phyloP scores from a whole-genome alignment of 2,329 filamentous ascomycete genomes.

The Fusarium sp. region DNA sequence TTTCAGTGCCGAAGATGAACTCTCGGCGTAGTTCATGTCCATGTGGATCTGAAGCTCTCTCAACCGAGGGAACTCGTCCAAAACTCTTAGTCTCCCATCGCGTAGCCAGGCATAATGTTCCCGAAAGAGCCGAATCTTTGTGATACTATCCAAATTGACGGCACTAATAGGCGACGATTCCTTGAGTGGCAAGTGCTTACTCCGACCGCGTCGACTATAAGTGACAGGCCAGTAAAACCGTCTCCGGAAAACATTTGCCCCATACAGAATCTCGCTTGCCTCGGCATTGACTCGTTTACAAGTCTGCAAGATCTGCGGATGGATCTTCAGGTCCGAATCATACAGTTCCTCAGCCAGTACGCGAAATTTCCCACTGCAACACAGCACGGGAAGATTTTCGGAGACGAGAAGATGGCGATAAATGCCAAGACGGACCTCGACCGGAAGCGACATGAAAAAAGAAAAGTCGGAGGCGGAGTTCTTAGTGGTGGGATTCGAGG shows the following conservation, averaged over 20 bases:
- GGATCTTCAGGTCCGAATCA: background rate
- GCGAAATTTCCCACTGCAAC: background rate
- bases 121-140: background rate
- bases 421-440: slow-evolving; percentile 22
- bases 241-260: slow-evolving; percentile 12
- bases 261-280: slow-evolving; percentile 11
- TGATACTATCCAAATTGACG: slow-evolving; percentile 7
- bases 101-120: slow-evolving; percentile 3
- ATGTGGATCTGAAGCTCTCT: slow-evolving; percentile 16
- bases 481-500: background rate
- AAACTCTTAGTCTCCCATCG: background rate
- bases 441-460: slow-evolving; percentile 10
- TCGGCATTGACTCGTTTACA: slow-evolving; percentile 22
- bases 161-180: slow-evolving; percentile 8
- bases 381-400: background rate
- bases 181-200: background rate
- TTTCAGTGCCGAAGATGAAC: background rate
- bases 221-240: slow-evolving; percentile 6
- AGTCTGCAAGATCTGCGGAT: slow-evolving; percentile 5
- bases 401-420: slow-evolving; percentile 23
- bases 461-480: background rate
- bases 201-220: background rate
- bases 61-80: slow-evolving; percentile 12
- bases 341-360: background rate
- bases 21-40: background rate